A percentile compares a stretch with the other conserved stretches of the same genome.
phyloP scores from a whole-genome alignment of 192 early-diverging fungal genomes.

The Backusella morwellensis region DNA sequence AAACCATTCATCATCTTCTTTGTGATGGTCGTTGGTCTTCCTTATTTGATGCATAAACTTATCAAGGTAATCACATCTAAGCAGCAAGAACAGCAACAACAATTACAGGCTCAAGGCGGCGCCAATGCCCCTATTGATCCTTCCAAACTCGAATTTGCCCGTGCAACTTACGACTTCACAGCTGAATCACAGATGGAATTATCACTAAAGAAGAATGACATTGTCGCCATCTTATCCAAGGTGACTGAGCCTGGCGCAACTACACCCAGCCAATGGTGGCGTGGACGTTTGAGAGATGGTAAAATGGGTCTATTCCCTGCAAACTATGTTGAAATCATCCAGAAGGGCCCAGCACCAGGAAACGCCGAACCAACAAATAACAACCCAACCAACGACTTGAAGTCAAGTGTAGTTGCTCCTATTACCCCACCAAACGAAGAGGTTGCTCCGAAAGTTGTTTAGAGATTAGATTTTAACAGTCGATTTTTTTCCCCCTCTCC shows the following conservation, averaged over 20 bases:
- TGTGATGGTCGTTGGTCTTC: slow-evolving; percentile 82
- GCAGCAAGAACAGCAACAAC: slow-evolving; percentile 36
- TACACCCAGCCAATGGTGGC: slow-evolving; percentile 87
- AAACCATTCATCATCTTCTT: slow-evolving; percentile 84
- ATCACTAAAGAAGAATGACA: slow-evolving; percentile 79
- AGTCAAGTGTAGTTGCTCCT: not conserved
- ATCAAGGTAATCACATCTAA: slow-evolving; percentile 66
- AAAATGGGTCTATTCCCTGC: slow-evolving; percentile 87
- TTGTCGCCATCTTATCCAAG: slow-evolving; percentile 87
- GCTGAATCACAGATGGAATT: slow-evolving; percentile 79
- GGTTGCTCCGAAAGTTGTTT: not conserved
- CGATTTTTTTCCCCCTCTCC: not conserved
- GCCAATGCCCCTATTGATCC: slow-evolving; percentile 30
- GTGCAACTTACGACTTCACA: slow-evolving; percentile 84
- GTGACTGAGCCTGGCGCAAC: slow-evolving; percentile 64
- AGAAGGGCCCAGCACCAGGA: slow-evolving; percentile 47
- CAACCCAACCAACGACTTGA: not conserved
- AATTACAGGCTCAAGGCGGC: slow-evolving; percentile 11
- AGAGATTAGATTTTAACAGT: not conserved
- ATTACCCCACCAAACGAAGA: slow-evolving; percentile 1
- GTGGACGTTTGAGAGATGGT: slow-evolving; percentile 79
- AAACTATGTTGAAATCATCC: slow-evolving; percentile 89
- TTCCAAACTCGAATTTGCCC: slow-evolving; percentile 80
- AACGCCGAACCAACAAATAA: not conserved
- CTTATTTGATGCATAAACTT: slow-evolving; percentile 88